Base-by-base conservation (phyloP, 768 basidiomycete genomes). In the Mycena epipterygia region DNA sequence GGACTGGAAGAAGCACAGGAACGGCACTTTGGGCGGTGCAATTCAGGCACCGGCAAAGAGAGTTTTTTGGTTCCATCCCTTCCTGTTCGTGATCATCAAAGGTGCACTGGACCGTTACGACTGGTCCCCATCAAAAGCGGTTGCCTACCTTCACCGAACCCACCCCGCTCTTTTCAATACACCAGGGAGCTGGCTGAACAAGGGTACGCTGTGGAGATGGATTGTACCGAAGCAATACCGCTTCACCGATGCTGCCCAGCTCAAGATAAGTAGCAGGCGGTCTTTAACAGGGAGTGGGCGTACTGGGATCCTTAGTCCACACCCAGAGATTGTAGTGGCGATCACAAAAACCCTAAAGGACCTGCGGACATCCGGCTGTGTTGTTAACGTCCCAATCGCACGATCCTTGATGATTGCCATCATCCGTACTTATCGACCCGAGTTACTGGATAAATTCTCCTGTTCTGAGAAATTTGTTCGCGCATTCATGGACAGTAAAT, bases 401-500 rank as follows among this genome's bases (percentile, higher is more conserved):
- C 39, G 42, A 6, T 30, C 53, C 19, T 1, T 65, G 6, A 65
- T 65, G 64, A 42, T 55, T 27, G 52, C 64, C 0, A 35, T 46
- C 21, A 56, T 65, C 17, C 3, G 21, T 1, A 19, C 25, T 19
- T 14, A n/a, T 1, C 21, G 6, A 0, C 64, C 64, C 1, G 13
- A 46, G 13, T n/a, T 65, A 21, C 33, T 65, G 0, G 53, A 55
- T 14, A n/a, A 23, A 23, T 55, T 55, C 64, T 17, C 21, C 1
- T 56, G 53, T 35, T 65, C 53, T 2, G 64, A 56, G 42, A 44
- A 65, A 9, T 65, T 32, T 37, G 53, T 65, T 6, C 49, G 29
- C 1, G 2, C 33, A 1, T 64, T 64, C 25, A 5, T 64, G 8
- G 62, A 64, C 7, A 64, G 62, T 14, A 41, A 16, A 16, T 21